These are phyloP conservation scores for Nicotiana sylvestris DNA, from an alignment of 257 asterid species.

Conservation along the genomic window DNA sequence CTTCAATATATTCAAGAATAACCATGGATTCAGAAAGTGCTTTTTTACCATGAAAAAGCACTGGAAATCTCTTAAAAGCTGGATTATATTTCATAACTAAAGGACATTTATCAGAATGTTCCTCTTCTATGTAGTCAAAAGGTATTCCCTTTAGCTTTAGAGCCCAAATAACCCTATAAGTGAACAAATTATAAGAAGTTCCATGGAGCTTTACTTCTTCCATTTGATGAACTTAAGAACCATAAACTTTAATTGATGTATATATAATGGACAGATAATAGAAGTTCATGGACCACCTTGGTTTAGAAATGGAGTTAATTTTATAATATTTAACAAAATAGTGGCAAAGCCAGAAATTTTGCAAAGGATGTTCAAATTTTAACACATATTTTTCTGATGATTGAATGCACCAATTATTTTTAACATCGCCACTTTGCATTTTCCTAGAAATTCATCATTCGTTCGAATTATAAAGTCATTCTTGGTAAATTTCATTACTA, in stretches of 20 bases:
- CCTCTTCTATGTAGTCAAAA: conserved; percentile 15
- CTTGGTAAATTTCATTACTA: too few species aligned
- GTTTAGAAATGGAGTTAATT: neutral
- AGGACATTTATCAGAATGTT: conserved; percentile 10
- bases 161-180: conserved; percentile 12
- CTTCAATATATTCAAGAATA: conserved; percentile 19
- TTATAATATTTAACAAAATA: too few species aligned
- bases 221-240: neutral
- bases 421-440: too few species aligned
- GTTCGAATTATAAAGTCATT: too few species aligned
- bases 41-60: conserved; percentile 21
- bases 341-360: too few species aligned
- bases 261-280: neutral
- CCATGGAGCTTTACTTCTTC: conserved; percentile 16
- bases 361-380: too few species aligned
- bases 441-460: too few species aligned
- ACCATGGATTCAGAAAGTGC: conserved; percentile 14
- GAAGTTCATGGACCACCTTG: neutral
- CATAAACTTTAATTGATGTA: neutral
- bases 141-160: conserved; percentile 12
- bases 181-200: conserved; percentile 9
- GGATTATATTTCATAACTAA: conserved; percentile 14
- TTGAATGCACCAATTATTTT: too few species aligned
- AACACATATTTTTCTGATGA: too few species aligned
- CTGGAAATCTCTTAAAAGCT: conserved; percentile 17